These are phyloP conservation scores for Trichoderma hamatum DNA, from an alignment of 2,329 filamentous ascomycete genomes.

Conservation along the genomic window DNA sequence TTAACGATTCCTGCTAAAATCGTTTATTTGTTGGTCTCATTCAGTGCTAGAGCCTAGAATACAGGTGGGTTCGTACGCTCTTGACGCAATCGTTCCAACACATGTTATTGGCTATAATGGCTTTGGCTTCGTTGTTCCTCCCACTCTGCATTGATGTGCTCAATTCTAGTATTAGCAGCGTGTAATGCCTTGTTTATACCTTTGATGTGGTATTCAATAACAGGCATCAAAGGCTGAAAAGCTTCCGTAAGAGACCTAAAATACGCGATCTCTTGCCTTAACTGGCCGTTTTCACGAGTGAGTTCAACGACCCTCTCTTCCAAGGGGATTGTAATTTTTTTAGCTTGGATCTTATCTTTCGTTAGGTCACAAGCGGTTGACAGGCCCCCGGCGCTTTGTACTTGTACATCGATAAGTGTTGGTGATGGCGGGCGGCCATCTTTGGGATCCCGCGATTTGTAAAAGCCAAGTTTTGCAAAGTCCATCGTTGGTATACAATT, in stretches of 20 bases:
- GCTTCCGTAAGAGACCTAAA: not conserved
- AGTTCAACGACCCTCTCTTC: not conserved
- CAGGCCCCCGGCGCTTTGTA: not conserved
- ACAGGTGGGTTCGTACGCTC: too few relatives aligned
- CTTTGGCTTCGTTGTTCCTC: not conserved
- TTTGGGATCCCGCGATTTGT: not conserved
- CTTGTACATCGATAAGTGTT: constrained; percentile 7
- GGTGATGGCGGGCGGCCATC: not conserved
- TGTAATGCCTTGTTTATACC: not conserved
- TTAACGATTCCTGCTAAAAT: too few relatives aligned
- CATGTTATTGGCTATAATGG: too few relatives aligned
- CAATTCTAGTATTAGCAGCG: not conserved
- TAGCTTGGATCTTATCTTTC: not conserved
- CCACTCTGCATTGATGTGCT: not conserved
- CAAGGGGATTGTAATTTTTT: not conserved
- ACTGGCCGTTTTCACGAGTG: not conserved
- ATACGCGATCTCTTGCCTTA: constrained; percentile 6
- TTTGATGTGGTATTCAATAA: not conserved
- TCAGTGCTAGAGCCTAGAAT: too few relatives aligned
- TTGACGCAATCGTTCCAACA: too few relatives aligned
- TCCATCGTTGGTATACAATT: not conserved
- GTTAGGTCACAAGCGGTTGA: constrained; percentile 8
- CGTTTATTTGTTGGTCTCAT: too few relatives aligned
- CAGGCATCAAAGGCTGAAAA: not conserved
- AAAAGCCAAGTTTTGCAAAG: not conserved